phyloP scores from a whole-genome alignment of 2,329 filamentous ascomycete genomes.

The Pseudopyrenochaeta lycopersici region DNA sequence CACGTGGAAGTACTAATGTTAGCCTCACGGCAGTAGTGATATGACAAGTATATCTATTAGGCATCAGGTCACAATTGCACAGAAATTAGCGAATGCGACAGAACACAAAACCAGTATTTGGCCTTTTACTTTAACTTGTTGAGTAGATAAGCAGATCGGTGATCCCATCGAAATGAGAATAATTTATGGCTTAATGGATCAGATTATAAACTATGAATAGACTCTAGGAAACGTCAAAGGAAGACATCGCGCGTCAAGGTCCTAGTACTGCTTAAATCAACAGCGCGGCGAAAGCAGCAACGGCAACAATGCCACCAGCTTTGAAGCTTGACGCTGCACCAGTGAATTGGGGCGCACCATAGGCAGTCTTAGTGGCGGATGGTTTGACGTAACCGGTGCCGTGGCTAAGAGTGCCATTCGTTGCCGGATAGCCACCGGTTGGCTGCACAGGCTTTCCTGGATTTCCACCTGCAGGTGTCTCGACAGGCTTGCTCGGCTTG shows the following conservation, averaged over 20 bases:
- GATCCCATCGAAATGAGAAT: too few relatives aligned
- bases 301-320: constrained; percentile 21
- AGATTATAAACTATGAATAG: constrained; percentile 2
- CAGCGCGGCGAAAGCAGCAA: constrained; percentile 20
- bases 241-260: background rate
- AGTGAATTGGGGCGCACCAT: constrained; percentile 27
- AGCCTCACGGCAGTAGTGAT: too few relatives aligned
- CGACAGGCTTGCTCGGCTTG: constrained; percentile 2
- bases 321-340: constrained; percentile 28
- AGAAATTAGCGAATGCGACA: too few relatives aligned
- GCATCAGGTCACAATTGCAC: too few relatives aligned
- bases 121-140: too few relatives aligned
- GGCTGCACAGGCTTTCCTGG: background rate
- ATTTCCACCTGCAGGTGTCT: background rate
- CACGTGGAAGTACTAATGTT: too few relatives aligned
- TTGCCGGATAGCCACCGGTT: background rate
- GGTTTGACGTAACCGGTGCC: constrained; percentile 15
- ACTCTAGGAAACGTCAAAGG: background rate
- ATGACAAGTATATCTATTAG: too few relatives aligned
- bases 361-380: constrained; percentile 17
- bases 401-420: constrained; percentile 20
- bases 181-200: background rate
- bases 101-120: too few relatives aligned
- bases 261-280: constrained; percentile 19
- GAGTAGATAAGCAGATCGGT: too few relatives aligned